Percentiles rank a stretch among this genome's conserved stretches.
phyloP scores from a whole-genome alignment of 805 yeast genomes.

The Metschnikowia gelsemii region DNA sequence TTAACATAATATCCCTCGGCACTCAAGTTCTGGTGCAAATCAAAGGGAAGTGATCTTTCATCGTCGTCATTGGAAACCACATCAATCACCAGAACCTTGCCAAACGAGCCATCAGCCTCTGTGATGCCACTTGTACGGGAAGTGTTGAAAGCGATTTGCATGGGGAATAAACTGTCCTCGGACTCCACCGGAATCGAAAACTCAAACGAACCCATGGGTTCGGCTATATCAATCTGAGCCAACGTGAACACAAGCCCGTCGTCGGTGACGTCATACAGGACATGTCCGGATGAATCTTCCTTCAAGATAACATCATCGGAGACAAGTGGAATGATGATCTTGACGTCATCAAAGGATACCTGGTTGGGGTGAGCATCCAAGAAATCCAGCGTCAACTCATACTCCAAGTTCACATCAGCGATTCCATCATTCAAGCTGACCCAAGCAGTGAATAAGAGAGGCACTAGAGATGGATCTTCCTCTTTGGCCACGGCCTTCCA shows the following conservation, averaged over 20 bases:
- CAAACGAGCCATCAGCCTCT: slow-evolving; percentile 50
- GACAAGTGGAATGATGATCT: slow-evolving; percentile 64
- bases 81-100: slow-evolving; percentile 62
- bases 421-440: slow-evolving; percentile 60
- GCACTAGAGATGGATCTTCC: slow-evolving; percentile 49
- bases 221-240: slow-evolving; percentile 50
- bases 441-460: slow-evolving; percentile 84
- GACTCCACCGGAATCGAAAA: slow-evolving; percentile 69
- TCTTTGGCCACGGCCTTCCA: slow-evolving; percentile 76
- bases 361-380: slow-evolving; percentile 29
- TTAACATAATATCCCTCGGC: slow-evolving; percentile 60
- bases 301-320: slow-evolving; percentile 53
- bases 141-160: slow-evolving; percentile 63
- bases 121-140: slow-evolving; percentile 42
- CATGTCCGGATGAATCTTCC: slow-evolving; percentile 46
- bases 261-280: slow-evolving; percentile 56
- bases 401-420: slow-evolving; percentile 82
- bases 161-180: slow-evolving; percentile 88
- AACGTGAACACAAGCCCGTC: slow-evolving; percentile 71
- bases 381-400: slow-evolving; percentile 59
- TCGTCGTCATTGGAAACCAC: slow-evolving; percentile 53
- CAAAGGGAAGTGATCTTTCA: slow-evolving; percentile 65
- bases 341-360: slow-evolving; percentile 52
- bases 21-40: slow-evolving; percentile 55
- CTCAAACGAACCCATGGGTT: slow-evolving; percentile 72